Evolutionary conservation across 805 yeast species (phyloP).

Genomic region (Saccharomyces mikatae): DNA sequence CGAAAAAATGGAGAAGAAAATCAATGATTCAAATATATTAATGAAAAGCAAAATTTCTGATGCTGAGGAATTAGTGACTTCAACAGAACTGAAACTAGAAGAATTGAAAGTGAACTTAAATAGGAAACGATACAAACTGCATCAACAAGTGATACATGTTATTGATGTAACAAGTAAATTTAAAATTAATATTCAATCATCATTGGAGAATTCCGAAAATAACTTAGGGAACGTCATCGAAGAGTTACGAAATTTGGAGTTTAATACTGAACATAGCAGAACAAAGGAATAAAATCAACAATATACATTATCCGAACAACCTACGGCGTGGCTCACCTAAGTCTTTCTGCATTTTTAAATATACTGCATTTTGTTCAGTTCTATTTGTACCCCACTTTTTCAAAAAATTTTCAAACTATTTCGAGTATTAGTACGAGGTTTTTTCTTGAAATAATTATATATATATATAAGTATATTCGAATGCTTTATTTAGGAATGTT

Average conservation of each 20-base stretch:
- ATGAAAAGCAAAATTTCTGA: slow-evolving; percentile 40
- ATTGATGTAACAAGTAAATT: slow-evolving; percentile 55
- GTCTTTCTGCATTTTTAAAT: background rate
- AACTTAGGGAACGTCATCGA: slow-evolving; percentile 30
- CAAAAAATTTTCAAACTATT: background rate
- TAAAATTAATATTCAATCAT: slow-evolving; percentile 58
- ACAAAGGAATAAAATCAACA: background rate
- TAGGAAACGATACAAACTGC: slow-evolving; percentile 41
- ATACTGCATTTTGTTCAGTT: background rate
- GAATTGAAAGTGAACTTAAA: slow-evolving; percentile 41
- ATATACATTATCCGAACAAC: background rate
- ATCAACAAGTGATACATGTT: slow-evolving; percentile 46
- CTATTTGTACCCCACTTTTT: background rate
- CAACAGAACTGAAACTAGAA: slow-evolving; percentile 45
- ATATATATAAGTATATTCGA: background rate
- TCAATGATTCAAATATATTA: slow-evolving; percentile 40
- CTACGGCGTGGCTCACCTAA: background rate
- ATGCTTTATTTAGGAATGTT: background rate
- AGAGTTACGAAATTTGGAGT: slow-evolving; percentile 24
- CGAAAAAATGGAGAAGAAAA: slow-evolving; percentile 53
- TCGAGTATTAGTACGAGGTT: background rate
- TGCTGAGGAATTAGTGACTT: slow-evolving; percentile 42
- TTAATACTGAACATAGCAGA: background rate
- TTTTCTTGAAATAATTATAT: background rate
- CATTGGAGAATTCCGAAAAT: slow-evolving; percentile 51